A percentile compares a stretch with the other conserved stretches of the same genome.
Evolutionary conservation across 2,329 filamentous ascomycete genomes (phyloP).

Genomic region (Talaromyces sp.): DNA sequence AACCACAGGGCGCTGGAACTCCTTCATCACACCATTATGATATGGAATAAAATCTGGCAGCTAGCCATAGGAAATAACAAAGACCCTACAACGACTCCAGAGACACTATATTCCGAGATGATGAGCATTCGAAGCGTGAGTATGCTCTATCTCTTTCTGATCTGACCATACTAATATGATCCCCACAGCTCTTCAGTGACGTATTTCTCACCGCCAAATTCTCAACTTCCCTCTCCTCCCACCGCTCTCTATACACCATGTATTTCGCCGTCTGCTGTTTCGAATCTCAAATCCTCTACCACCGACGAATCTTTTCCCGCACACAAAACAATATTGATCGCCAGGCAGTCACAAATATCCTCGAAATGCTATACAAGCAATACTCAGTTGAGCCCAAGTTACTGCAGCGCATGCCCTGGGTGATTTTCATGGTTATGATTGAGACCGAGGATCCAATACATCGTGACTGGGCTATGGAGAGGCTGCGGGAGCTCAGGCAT

Average conservation of each 20-base stretch:
- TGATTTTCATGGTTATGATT: constrained; percentile 30
- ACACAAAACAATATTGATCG: constrained; percentile 22
- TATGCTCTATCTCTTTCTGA: neutral
- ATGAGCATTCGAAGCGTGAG: constrained; percentile 6
- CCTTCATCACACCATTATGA: constrained; percentile 25
- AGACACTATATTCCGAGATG: constrained; percentile 13
- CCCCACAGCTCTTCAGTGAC: constrained; percentile 30
- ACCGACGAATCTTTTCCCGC: constrained; percentile 27
- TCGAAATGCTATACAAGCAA: constrained; percentile 32
- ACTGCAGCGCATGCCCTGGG: constrained; percentile 31
- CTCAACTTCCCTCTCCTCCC: constrained; percentile 19
- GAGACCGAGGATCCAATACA: constrained; percentile 27
- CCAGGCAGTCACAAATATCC: constrained; percentile 25
- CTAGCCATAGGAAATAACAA: constrained; percentile 20
- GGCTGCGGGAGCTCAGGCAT: constrained; percentile 25
- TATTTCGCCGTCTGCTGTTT: constrained; percentile 32
- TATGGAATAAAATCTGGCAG: constrained; percentile 29
- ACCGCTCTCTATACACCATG: constrained; percentile 31
- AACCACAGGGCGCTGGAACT: constrained; percentile 34
- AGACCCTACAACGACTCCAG: neutral
- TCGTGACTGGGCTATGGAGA: constrained; percentile 29
- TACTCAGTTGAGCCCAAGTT: constrained; percentile 27
- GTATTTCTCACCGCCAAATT: constrained; percentile 31
- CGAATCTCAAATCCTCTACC: constrained; percentile 30
- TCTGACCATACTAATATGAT: constrained; percentile 10